Evolutionary conservation across 176 grass and related monocot species (phyloP).

Genomic region (Carex pumila): DNA sequence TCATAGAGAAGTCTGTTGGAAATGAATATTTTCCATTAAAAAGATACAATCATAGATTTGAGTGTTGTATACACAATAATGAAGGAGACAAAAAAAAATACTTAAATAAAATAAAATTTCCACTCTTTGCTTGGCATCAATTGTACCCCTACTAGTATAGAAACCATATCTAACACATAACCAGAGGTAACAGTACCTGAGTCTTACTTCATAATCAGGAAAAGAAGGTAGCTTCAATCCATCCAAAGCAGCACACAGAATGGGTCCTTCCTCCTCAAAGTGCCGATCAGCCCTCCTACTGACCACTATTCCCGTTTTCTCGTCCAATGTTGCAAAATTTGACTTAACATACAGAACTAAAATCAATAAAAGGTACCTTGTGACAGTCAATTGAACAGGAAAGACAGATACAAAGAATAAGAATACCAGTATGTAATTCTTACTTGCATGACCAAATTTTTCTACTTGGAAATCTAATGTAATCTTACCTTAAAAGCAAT

Average conservation of each 20-base stretch:
- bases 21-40: not conserved
- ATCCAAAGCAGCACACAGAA: conserved; percentile 71
- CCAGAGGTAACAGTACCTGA: conserved; percentile 44
- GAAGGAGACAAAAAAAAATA: not conserved
- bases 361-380: not conserved
- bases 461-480: not conserved
- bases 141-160: not conserved
- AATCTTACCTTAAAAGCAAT: conserved; percentile 82
- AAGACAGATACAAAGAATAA: not conserved
- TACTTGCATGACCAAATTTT: not conserved
- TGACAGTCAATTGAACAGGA: not conserved
- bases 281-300: conserved; percentile 79
- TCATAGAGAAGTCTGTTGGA: not conserved
- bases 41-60: not conserved
- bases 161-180: not conserved
- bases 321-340: conserved; percentile 91
- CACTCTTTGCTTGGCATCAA: not conserved
- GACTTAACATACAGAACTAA: conserved; percentile 35
- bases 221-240: conserved; percentile 74
- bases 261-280: conserved; percentile 92
- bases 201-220: conserved; percentile 84
- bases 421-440: not conserved
- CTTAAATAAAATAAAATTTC: not conserved
- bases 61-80: not conserved
- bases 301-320: conserved; percentile 54